Conservation (phyloP, 2,329 filamentous ascomycete species). For the Penicillium sp. region DNA sequence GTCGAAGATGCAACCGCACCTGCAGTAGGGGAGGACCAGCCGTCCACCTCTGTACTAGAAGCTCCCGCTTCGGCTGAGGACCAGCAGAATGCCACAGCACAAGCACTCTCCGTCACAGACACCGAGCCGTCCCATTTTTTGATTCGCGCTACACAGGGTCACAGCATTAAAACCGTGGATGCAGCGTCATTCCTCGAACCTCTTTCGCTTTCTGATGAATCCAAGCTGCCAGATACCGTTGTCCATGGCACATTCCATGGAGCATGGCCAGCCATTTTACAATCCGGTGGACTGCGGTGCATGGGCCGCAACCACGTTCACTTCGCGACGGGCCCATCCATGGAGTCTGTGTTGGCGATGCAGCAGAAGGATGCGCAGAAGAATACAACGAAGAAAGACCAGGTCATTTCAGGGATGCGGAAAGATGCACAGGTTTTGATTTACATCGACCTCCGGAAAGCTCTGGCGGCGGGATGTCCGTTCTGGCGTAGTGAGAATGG, state of each 20-base stretch:
- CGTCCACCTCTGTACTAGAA: constrained; percentile 15
- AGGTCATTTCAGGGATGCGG: constrained; percentile 75
- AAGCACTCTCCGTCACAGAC: constrained; percentile 36
- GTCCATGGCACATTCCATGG: constrained; percentile 87
- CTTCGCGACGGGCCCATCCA: constrained; percentile 69
- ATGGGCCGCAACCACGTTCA: constrained; percentile 90
- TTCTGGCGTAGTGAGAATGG: constrained; percentile 80
- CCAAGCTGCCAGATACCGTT: constrained; percentile 57
- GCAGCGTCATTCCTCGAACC: constrained; percentile 65
- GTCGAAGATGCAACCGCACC: constrained; percentile 7
- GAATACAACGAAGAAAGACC: constrained; percentile 8
- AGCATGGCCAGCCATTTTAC: constrained; percentile 69
- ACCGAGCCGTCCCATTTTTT: constrained; percentile 63
- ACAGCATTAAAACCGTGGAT: constrained; percentile 69
- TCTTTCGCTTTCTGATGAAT: constrained; percentile 54
- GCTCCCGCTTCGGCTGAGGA: constrained; percentile 27
- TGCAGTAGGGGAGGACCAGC: constrained; percentile 4
- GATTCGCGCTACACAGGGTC: constrained; percentile 94
- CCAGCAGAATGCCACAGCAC: constrained; percentile 30
- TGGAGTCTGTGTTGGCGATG: constrained; percentile 31
- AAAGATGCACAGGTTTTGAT: constrained; percentile 70
- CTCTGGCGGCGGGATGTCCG: constrained; percentile 57
- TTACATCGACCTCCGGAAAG: constrained; percentile 65
- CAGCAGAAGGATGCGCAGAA: constrained; percentile 14
- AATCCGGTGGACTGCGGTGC: constrained; percentile 67